phyloP scores from a whole-genome alignment of 805 yeast species.

The Alloascoidea africana region DNA sequence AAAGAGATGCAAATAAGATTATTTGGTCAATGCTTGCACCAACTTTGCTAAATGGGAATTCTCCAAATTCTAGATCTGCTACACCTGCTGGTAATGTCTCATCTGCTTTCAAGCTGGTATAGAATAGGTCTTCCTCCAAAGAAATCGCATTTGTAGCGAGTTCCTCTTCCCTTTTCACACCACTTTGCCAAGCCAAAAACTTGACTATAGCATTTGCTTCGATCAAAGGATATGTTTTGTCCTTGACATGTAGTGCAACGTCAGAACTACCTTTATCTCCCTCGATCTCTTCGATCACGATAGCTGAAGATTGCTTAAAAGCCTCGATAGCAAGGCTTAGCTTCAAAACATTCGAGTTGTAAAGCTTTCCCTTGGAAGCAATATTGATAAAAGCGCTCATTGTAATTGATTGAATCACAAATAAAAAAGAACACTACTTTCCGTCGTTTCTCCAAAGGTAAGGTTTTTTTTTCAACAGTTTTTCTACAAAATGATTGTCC shows the following conservation, averaged over 20 bases:
- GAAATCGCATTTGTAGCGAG: background rate
- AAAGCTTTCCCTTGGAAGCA: no score
- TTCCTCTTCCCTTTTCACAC: slow-evolving; percentile 3
- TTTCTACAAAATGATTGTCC: no score
- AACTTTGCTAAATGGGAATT: slow-evolving; percentile 9
- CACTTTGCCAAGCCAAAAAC: slow-evolving; percentile 26
- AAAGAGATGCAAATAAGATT: slow-evolving; percentile 43
- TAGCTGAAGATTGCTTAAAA: no score
- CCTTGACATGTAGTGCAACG: background rate
- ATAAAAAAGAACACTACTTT: no score
- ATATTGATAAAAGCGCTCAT: no score
- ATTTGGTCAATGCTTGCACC: slow-evolving; percentile 35
- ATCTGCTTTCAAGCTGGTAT: background rate
- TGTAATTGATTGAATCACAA: no score
- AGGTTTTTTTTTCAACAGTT: no score
- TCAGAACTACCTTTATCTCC: background rate
- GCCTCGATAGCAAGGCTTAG: no score
- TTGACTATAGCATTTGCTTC: slow-evolving; percentile 62
- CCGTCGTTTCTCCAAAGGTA: no score
- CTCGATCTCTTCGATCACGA: no score
- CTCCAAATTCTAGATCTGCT: no score
- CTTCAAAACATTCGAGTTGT: no score
- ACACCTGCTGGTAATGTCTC: background rate
- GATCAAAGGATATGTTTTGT: slow-evolving; percentile 19
- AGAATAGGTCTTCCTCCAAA: background rate